These are phyloP conservation scores for Botrytis sinoallii DNA, from an alignment of 2,329 filamentous ascomycete genomes.

Conservation along the genomic window DNA sequence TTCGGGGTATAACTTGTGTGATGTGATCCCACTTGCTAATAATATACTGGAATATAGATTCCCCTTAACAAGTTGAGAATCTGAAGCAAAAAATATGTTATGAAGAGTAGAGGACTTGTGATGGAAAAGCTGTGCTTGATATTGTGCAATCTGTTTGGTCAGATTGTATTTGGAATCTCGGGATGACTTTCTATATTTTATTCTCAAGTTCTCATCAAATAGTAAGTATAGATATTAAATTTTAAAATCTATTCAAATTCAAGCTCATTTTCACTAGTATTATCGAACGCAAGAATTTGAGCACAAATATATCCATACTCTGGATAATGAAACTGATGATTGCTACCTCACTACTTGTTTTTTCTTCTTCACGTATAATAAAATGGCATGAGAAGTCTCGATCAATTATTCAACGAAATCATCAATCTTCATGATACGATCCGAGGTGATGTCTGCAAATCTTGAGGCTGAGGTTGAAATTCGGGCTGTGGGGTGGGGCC, in stretches of 20 bases:
- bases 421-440: neutral
- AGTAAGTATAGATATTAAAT: slow-evolving; percentile 39
- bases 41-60: neutral
- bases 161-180: slow-evolving; percentile 38
- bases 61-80: neutral
- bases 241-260: slow-evolving; percentile 45
- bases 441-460: neutral
- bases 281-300: slow-evolving; percentile 38
- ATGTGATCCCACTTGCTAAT: neutral
- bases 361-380: slow-evolving; percentile 24
- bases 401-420: neutral
- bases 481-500: neutral
- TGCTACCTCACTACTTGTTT: slow-evolving; percentile 43
- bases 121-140: slow-evolving; percentile 35
- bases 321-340: slow-evolving; percentile 39
- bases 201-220: slow-evolving; percentile 23
- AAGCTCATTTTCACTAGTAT: slow-evolving; percentile 38
- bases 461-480: neutral
- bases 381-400: neutral
- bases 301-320: slow-evolving; percentile 38
- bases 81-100: neutral
- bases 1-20: slow-evolving; percentile 2
- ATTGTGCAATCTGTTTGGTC: slow-evolving; percentile 36
- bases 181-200: slow-evolving; percentile 38
- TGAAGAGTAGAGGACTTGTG: slow-evolving; percentile 1